phyloP scores from a whole-genome alignment of 768 basidiomycete species.

The Asterophora parasitica region DNA sequence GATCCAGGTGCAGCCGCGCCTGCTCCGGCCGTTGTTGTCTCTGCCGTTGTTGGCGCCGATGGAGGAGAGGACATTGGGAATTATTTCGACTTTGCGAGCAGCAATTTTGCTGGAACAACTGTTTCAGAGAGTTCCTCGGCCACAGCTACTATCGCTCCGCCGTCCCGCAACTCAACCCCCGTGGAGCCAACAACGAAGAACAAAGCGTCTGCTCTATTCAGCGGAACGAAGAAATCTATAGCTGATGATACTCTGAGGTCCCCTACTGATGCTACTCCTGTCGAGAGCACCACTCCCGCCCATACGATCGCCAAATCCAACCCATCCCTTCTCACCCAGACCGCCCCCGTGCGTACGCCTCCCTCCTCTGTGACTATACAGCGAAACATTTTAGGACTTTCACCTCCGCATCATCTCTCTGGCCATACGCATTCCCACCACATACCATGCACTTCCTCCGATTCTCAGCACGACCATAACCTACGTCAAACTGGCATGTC shows the following conservation, averaged over 20 bases:
- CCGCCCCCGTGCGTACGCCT: slow-evolving; percentile 42
- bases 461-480: too few relatives aligned
- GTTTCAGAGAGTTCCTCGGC: slow-evolving; percentile 37
- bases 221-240: slow-evolving; percentile 23
- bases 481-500: too few relatives aligned
- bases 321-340: slow-evolving; percentile 60
- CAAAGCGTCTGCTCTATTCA: slow-evolving; percentile 21
- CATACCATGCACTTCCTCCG: too few relatives aligned
- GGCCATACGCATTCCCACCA: too few relatives aligned
- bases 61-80: slow-evolving; percentile 32
- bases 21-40: slow-evolving; percentile 50
- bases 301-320: slow-evolving; percentile 24
- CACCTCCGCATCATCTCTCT: too few relatives aligned
- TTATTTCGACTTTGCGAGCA: slow-evolving; percentile 32
- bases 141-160: slow-evolving; percentile 33
- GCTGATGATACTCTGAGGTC: slow-evolving; percentile 16
- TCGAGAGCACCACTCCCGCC: slow-evolving; percentile 10
- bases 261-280: slow-evolving; percentile 15
- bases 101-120: slow-evolving; percentile 13
- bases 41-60: slow-evolving; percentile 41
- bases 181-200: slow-evolving; percentile 15
- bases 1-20: slow-evolving; percentile 48
- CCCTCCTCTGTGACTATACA: slow-evolving; percentile 22
- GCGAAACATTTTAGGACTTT: slow-evolving; percentile 19
- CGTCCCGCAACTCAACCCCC: slow-evolving; percentile 37